Evolutionary conservation across 2,329 filamentous ascomycete genomes (phyloP).

Genomic region (Aspergillus fructus): DNA sequence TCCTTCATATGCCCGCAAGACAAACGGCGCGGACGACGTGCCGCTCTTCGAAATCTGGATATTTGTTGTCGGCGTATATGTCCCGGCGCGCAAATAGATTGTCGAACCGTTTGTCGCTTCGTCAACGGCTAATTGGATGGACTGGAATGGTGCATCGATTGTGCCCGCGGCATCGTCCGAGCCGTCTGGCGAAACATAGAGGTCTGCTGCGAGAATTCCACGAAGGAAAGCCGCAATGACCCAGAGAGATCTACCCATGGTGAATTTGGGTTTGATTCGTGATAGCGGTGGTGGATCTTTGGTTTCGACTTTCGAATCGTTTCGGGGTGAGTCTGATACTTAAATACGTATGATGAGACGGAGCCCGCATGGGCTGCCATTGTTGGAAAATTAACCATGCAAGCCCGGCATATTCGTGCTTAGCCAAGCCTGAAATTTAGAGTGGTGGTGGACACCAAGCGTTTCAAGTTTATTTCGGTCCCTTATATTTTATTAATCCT

Average conservation of each 20-base stretch:
- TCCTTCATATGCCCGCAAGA: slow-evolving; percentile 13
- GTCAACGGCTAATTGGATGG: slow-evolving; percentile 17
- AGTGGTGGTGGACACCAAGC: not conserved
- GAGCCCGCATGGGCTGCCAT: slow-evolving; percentile 2
- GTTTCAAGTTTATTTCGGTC: slow-evolving; percentile 4
- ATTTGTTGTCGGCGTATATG: slow-evolving; percentile 15
- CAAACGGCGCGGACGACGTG: slow-evolving; percentile 7
- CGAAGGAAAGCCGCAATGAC: not conserved
- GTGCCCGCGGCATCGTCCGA: slow-evolving; percentile 13
- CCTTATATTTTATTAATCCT: not conserved
- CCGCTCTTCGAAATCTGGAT: slow-evolving; percentile 20
- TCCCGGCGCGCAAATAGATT: slow-evolving; percentile 17
- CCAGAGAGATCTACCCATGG: slow-evolving; percentile 1
- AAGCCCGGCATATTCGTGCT: slow-evolving; percentile 3
- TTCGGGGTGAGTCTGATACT: not conserved
- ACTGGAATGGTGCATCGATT: slow-evolving; percentile 11
- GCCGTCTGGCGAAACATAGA: slow-evolving; percentile 18
- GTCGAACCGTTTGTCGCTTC: slow-evolving; percentile 13
- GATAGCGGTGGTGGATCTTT: not conserved
- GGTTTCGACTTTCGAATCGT: not conserved
- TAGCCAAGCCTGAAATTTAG: slow-evolving; percentile 8
- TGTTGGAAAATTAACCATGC: slow-evolving; percentile 12
- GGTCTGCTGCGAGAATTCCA: slow-evolving; percentile 6
- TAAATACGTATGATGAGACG: not conserved
- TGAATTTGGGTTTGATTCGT: not conserved